Percentiles rank a stretch among this genome's conserved stretches.
Conservation (phyloP, 345 rosid genomes). For the Salix purpurea region DNA sequence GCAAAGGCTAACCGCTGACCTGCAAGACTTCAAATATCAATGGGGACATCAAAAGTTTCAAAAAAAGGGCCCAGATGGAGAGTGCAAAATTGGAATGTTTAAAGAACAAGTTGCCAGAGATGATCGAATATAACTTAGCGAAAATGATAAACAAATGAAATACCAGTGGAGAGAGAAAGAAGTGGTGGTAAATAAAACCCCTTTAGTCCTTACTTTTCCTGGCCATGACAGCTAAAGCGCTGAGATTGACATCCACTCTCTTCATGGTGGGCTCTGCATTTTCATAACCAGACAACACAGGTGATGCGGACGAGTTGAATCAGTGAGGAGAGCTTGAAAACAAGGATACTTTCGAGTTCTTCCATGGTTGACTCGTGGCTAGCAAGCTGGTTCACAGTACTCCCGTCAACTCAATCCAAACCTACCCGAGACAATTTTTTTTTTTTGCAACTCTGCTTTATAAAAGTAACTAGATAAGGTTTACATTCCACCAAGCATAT, state of each 20-base stretch:
- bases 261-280: slow-evolving; percentile 27
- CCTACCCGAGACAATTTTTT: background rate
- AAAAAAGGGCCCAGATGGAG: slow-evolving; percentile 20
- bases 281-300: slow-evolving; percentile 26
- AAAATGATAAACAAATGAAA: background rate
- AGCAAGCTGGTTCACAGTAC: slow-evolving; percentile 22
- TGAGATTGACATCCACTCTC: slow-evolving; percentile 40
- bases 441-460: background rate
- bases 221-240: slow-evolving; percentile 33
- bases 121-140: background rate
- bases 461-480: background rate
- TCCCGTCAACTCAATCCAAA: slow-evolving; percentile 20
- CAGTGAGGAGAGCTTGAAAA: slow-evolving; percentile 22
- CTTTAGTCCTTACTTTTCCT: slow-evolving; percentile 33
- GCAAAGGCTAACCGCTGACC: slow-evolving; percentile 24
- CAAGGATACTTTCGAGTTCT: slow-evolving; percentile 30
- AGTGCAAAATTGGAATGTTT: slow-evolving; percentile 27
- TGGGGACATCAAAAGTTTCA: slow-evolving; percentile 24
- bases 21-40: slow-evolving; percentile 33
- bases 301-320: slow-evolving; percentile 22
- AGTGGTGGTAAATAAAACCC: slow-evolving; percentile 19
- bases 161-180: background rate
- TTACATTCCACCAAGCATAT: slow-evolving; percentile 9
- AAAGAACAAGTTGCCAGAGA: slow-evolving; percentile 24
- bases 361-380: slow-evolving; percentile 37